phyloP scores from a whole-genome alignment of 179 eudicot genomes.

The Beta macrorhiza region DNA sequence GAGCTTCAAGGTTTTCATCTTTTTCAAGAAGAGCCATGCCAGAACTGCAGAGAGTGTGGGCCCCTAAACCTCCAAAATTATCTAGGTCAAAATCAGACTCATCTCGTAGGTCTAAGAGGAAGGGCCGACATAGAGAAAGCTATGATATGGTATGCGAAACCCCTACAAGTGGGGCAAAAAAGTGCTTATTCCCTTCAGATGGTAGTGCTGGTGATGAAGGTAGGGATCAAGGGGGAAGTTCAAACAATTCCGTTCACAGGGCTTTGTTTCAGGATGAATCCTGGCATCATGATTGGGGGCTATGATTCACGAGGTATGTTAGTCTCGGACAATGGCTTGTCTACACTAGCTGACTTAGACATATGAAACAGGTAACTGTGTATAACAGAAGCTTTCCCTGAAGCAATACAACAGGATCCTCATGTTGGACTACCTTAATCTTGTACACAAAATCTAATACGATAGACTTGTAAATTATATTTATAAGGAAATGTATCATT shows the following conservation, averaged over 20 bases:
- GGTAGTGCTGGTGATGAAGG: conserved; percentile 19
- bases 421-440: background rate
- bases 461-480: conserved; percentile 16
- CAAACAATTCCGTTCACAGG: conserved; percentile 47
- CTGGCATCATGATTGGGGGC: conserved; percentile 24
- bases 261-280: conserved; percentile 69
- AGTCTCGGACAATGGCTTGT: background rate
- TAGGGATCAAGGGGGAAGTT: conserved; percentile 26
- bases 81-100: conserved; percentile 41
- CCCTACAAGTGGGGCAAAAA: conserved; percentile 48
- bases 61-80: conserved; percentile 67
- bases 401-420: conserved; percentile 8
- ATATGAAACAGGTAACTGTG: conserved; percentile 5
- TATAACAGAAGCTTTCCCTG: conserved; percentile 1
- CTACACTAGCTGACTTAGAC: conserved; percentile 12
- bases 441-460: conserved; percentile 15
- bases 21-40: conserved; percentile 56
- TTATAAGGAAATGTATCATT: conserved; percentile 15
- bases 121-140: conserved; percentile 37
- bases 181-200: conserved; percentile 35
- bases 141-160: conserved; percentile 72
- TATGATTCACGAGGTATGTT: conserved; percentile 10
- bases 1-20: conserved; percentile 58
- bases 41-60: conserved; percentile 92
- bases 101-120: conserved; percentile 45